A percentile compares a stretch with the other conserved stretches of the same genome.
These are phyloP conservation scores for Rhododendron simsii DNA, from an alignment of 148 eudicot species.

Conservation along the genomic window DNA sequence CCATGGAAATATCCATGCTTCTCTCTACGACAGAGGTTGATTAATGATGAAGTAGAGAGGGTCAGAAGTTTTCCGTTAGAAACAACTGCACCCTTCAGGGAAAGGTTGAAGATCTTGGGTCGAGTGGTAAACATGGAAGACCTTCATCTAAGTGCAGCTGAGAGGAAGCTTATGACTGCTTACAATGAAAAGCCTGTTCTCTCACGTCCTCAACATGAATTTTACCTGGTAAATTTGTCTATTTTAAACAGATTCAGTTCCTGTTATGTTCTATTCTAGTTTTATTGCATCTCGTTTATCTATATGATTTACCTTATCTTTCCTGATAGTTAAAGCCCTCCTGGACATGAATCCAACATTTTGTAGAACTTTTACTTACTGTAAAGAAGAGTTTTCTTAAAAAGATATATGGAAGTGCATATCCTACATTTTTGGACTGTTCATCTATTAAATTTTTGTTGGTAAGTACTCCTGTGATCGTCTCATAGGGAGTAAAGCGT, in stretches of 20 bases:
- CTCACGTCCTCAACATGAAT: slow-evolving; percentile 98
- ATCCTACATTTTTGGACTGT: background rate
- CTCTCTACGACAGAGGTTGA: slow-evolving; percentile 45
- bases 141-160: slow-evolving; percentile 70
- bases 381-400: background rate
- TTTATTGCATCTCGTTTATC: background rate
- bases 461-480: background rate
- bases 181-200: slow-evolving; percentile 97
- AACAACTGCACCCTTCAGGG: slow-evolving; percentile 69
- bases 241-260: background rate
- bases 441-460: background rate
- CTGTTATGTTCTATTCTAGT: background rate
- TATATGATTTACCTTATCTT: background rate
- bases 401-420: background rate
- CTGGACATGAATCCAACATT: background rate
- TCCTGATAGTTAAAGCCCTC: background rate
- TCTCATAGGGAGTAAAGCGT: background rate
- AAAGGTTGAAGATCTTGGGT: slow-evolving; percentile 86
- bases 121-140: slow-evolving; percentile 87
- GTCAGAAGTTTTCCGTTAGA: slow-evolving; percentile 79
- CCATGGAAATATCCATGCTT: background rate
- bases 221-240: slow-evolving; percentile 52
- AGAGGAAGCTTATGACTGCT: slow-evolving; percentile 81
- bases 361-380: background rate
- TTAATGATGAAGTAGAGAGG: slow-evolving; percentile 82